A percentile compares a stretch with the other conserved stretches of the same genome.
Conservation (phyloP, 2,329 filamentous ascomycete genomes). For the Apiospora arundinis region DNA sequence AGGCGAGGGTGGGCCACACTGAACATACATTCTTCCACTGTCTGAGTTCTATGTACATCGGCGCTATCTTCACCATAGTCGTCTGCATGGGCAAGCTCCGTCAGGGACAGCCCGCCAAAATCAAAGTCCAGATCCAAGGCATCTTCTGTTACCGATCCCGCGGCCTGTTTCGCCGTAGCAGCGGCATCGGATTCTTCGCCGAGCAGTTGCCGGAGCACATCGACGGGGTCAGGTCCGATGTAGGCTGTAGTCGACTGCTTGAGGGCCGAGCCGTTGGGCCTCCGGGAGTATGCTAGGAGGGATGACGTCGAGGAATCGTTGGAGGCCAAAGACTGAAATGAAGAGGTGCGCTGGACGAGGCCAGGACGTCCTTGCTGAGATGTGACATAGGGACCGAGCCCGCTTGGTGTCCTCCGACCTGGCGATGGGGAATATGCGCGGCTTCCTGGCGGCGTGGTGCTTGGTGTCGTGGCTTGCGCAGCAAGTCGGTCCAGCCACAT, state of each 20-base stretch:
- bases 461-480: conserved; percentile 70
- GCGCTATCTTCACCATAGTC: conserved; percentile 32
- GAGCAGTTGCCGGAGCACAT: conserved; percentile 65
- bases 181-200: conserved; percentile 31
- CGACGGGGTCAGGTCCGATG: conserved; percentile 71
- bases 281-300: conserved; percentile 68
- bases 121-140: conserved; percentile 73
- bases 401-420: conserved; percentile 67
- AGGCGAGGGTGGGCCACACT: conserved; percentile 26
- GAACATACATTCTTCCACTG: conserved; percentile 74
- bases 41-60: conserved; percentile 60
- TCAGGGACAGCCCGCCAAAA: conserved; percentile 78
- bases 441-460: conserved; percentile 58
- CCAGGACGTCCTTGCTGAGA: conserved; percentile 70
- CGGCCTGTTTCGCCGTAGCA: conserved; percentile 23
- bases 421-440: conserved; percentile 76
- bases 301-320: conserved; percentile 79
- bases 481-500: conserved; percentile 95
- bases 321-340: conserved; percentile 78
- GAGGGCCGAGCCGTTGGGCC: conserved; percentile 71
- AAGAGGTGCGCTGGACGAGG: conserved; percentile 69
- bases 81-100: conserved; percentile 65
- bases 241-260: conserved; percentile 61
- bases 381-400: conserved; percentile 71
- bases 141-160: conserved; percentile 48